Base-by-base conservation (phyloP, 352 stramenopile species). In the Aphanomyces stellatus region DNA sequence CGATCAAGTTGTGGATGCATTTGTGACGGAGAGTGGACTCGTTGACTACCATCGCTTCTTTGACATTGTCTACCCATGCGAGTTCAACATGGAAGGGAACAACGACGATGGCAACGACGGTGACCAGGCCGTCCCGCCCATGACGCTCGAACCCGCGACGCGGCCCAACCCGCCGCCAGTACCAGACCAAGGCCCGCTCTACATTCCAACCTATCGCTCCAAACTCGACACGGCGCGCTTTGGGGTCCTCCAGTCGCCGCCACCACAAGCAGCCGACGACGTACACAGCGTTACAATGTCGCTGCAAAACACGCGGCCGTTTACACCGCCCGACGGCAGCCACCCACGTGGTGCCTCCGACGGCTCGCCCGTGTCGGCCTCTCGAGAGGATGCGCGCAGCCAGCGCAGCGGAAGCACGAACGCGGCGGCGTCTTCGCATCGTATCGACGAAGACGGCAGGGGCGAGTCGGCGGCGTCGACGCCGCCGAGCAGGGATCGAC, bases 1-100 rank as follows among this genome's bases (percentile, higher is more conserved):
- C 5, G 42, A 41, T 4, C 28, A 57, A 49, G 11, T 67, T 7
- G 22, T 42, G 4, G 60, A 40, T 35, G n/a, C 17, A 2, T 67
- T 57, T 33, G 27, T 59, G 60, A 27, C 46, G 31, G 17, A n/a
- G n/a, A 41, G 57, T n/a, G 60, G 41, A 22, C 25, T 13, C 15
- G 42, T 67, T 8, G 41, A 59, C 6, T 67, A 67, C 49, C 60
- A 67, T 46, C 41, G 40, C 7, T 67, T 67, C 60, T 57, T 67
- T 60, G 60, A 67, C 30, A 41, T 25, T 25, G 46, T 67, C 4
- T 67, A 67, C 27, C 28, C 40, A 4, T 53, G 57, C 43, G 57
- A 65, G n/a, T 65, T 30, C 8, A 37, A 8, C 17, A 10, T 34
- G 24, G 55, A 41, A 5, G 30, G 48, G 10, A 22, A 46, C 10